Base-by-base conservation (phyloP, 352 stramenopile species). In the Phytophthora rubi region DNA sequence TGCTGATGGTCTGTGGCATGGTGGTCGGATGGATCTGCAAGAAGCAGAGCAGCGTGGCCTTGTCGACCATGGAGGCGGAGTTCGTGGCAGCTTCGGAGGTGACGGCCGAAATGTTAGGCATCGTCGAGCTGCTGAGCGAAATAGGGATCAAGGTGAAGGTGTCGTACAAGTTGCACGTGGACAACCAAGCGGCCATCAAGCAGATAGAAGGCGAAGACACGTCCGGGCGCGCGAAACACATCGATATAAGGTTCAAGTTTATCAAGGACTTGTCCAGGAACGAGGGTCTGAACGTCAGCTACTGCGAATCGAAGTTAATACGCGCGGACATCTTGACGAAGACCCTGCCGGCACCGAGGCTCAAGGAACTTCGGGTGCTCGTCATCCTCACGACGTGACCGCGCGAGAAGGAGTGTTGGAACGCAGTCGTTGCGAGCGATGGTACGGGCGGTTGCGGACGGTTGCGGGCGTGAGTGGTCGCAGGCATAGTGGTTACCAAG, bases 31-130 rank as follows among this genome's bases (percentile, higher is more conserved):
- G 67, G 67, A 1, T 64, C 6, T 75, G 60, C 62, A 73, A 73
- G 44, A 67, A 77, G 59, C 75, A 78, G 52, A 54, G 12, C 12
- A 53, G 35, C 4, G 63, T 76, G 23, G 48, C 63, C 1, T 18
- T 80, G 0, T 77, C 48, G 2, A 77, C 59, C 0, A 76, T 68
- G 42, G 68, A 79, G 54, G 68, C 58, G 2, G 52, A 79, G 42
- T 76, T 68, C 42, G 55, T 73, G 10, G 56, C 62, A 1, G 72
- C 59, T 8, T 54, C 67, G 6, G 47, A 64, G n/a, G 42, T 52
- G 6, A 39, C 30, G 18, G 12, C n/a, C 6, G 71, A 73, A 10
- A 10, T 73, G 37, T 28, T 76, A 6, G 60, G 72, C 0, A 13
- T 76, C 3, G 10, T 9, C 9, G 52, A 68, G 23, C 23, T 60